These are phyloP conservation scores for Cymodocea nodosa DNA, from an alignment of 116 monocot species.

Conservation along the genomic window DNA sequence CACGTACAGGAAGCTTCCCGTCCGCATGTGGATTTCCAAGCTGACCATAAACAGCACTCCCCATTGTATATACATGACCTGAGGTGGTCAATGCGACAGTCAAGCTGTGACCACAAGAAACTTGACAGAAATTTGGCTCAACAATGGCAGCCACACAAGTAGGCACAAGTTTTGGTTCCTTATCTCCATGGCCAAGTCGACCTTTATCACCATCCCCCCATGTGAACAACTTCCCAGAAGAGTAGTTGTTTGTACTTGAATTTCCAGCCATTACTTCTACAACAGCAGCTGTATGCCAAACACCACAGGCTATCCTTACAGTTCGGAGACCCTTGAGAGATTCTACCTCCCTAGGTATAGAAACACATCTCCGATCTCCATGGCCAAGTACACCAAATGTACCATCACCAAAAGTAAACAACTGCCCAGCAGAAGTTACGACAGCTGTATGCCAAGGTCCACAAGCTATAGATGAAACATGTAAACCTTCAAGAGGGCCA, in stretches of 20 bases:
- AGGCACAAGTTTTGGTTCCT: conserved; percentile 70
- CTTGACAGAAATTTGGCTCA: conserved; percentile 85
- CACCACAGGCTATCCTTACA: conserved; percentile 80
- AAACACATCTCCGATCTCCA: conserved; percentile 58
- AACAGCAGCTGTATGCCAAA: conserved; percentile 98
- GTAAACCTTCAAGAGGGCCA: conserved; percentile 79
- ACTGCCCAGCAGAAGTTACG: conserved; percentile 77
- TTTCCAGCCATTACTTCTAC: conserved; percentile 83
- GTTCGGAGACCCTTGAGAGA: conserved; percentile 82
- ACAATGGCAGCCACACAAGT: conserved; percentile 87
- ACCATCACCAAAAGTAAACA: conserved; percentile 97
- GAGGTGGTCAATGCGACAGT: conserved; percentile 86
- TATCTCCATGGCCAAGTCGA: conserved; percentile 88
- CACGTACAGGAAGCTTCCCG: conserved; percentile 66
- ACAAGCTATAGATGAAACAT: conserved; percentile 89
- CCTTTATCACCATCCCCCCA: conserved; percentile 98
- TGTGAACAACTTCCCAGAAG: conserved; percentile 86
- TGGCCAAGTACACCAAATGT: conserved; percentile 96
- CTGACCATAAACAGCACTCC: conserved; percentile 88
- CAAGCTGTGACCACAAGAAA: conserved; percentile 90
- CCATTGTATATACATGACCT: conserved; percentile 92
- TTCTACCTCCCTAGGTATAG: conserved; percentile 74
- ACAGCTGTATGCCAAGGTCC: conserved; percentile 96
- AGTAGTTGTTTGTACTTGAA: conserved; percentile 70
- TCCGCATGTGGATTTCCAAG: conserved; percentile 84